Percentiles rank a stretch among this genome's conserved stretches.
These are phyloP conservation scores for Phascolomyces articulosus DNA, from an alignment of 371 early-diverging fungal genomes.

Conservation along the genomic window DNA sequence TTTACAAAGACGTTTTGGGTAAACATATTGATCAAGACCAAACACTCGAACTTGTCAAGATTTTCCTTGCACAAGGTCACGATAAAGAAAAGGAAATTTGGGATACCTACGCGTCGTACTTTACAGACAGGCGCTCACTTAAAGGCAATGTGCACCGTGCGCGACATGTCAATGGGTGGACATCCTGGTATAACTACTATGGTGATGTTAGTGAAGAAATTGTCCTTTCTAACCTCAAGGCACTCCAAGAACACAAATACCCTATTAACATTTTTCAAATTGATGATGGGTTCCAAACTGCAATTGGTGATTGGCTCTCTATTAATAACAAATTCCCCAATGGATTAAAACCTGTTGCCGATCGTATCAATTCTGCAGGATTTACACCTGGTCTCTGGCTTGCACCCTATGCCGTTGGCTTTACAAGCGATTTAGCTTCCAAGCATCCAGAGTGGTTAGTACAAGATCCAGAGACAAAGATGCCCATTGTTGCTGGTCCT, in stretches of 20 bases:
- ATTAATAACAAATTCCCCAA: slow-evolving; percentile 56
- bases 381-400: slow-evolving; percentile 62
- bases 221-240: slow-evolving; percentile 48
- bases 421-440: slow-evolving; percentile 45
- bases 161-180: slow-evolving; percentile 54
- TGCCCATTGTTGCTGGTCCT: slow-evolving; percentile 45
- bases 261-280: slow-evolving; percentile 65
- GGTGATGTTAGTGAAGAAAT: slow-evolving; percentile 58
- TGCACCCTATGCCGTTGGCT: slow-evolving; percentile 61
- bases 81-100: slow-evolving; percentile 44
- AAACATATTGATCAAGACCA: slow-evolving; percentile 25
- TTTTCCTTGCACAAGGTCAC: slow-evolving; percentile 36
- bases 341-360: slow-evolving; percentile 48
- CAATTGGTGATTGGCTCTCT: slow-evolving; percentile 64
- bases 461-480: slow-evolving; percentile 30
- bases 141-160: slow-evolving; percentile 25
- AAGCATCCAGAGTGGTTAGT: slow-evolving; percentile 63
- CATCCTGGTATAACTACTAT: slow-evolving; percentile 64
- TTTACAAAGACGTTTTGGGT: slow-evolving; percentile 54
- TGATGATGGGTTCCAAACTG: slow-evolving; percentile 62
- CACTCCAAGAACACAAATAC: slow-evolving; percentile 40
- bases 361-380: slow-evolving; percentile 43
- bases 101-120: slow-evolving; percentile 50
- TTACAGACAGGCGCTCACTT: slow-evolving; percentile 31
- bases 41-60: slow-evolving; percentile 29